Percentiles rank a stretch among this genome's conserved stretches.
Evolutionary conservation across 148 eudicot genomes (phyloP).

Genomic region (Pouteria glomerata): DNA sequence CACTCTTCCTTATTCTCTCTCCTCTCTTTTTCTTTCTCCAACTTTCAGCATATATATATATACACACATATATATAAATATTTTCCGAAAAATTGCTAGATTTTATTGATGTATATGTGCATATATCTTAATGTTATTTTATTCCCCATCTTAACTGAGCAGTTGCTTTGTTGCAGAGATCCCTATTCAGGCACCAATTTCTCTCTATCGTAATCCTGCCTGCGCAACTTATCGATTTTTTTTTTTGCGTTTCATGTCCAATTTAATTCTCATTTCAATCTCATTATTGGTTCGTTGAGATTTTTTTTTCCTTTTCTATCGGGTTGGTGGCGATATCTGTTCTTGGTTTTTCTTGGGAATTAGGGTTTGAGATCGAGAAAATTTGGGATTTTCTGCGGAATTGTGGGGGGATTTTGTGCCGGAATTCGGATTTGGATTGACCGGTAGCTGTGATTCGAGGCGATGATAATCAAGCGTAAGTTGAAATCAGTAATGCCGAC

Average conservation of each 20-base stretch:
- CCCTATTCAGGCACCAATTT: neutral
- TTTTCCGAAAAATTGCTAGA: neutral
- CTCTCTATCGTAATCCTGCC: conserved; percentile 8
- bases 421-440: conserved; percentile 2
- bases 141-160: conserved; percentile 6
- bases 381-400: conserved; percentile 20
- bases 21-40: conserved; percentile 20
- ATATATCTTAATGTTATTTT: neutral
- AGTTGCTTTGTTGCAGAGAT: conserved; percentile 17
- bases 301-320: neutral
- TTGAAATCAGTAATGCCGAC: conserved; percentile 91
- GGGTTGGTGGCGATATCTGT: neutral
- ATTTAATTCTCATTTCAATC: conserved; percentile 7
- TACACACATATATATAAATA: neutral
- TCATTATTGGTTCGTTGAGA: neutral
- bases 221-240: neutral
- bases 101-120: neutral
- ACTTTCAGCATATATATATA: neutral
- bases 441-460: neutral
- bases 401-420: conserved; percentile 4
- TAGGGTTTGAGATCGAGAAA: conserved; percentile 16
- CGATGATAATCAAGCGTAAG: conserved; percentile 88
- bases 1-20: too few relatives aligned
- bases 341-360: neutral
- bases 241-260: neutral